phyloP scores from a whole-genome alignment of 2,329 filamentous ascomycete genomes.

The Sclerotiophoma versabilis region DNA sequence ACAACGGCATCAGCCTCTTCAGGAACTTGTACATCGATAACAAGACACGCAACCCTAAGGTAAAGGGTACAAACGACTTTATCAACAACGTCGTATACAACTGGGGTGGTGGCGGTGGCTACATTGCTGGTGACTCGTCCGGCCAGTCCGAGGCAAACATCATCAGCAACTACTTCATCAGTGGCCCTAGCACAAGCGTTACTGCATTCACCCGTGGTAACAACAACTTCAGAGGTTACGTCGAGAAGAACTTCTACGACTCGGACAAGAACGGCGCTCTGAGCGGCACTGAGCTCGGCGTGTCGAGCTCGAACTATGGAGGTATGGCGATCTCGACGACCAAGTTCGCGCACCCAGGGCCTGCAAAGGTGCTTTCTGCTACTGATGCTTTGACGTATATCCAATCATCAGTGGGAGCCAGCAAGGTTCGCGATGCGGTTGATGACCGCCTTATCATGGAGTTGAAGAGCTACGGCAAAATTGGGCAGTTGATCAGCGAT shows the following conservation, averaged over 20 bases:
- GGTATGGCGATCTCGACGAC: constrained; percentile 54
- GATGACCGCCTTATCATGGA: constrained; percentile 55
- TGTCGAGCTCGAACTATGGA: constrained; percentile 55
- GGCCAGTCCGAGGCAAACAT: constrained; percentile 60
- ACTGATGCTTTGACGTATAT: constrained; percentile 53
- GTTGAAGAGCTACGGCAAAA: constrained; percentile 56
- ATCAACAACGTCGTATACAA: constrained; percentile 62
- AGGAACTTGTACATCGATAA: constrained; percentile 65
- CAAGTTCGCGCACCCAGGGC: constrained; percentile 55
- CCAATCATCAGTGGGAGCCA: constrained; percentile 53
- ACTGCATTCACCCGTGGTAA: constrained; percentile 65
- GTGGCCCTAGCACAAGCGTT: constrained; percentile 59
- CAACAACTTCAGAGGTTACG: constrained; percentile 61
- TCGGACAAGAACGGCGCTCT: constrained; percentile 58
- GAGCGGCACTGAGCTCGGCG: constrained; percentile 57
- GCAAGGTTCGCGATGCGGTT: constrained; percentile 54
- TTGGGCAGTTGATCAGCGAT: constrained; percentile 56
- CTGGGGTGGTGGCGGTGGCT: constrained; percentile 62
- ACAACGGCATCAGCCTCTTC: constrained; percentile 58
- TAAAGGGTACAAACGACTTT: constrained; percentile 65
- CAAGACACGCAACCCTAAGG: constrained; percentile 65
- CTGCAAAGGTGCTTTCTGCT: constrained; percentile 50
- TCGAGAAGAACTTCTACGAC: constrained; percentile 62
- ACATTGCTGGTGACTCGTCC: constrained; percentile 61
- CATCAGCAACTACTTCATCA: constrained; percentile 65